Evolutionary conservation across 768 basidiomycete species (phyloP).

Genomic region (Tricholoma saponaceum): DNA sequence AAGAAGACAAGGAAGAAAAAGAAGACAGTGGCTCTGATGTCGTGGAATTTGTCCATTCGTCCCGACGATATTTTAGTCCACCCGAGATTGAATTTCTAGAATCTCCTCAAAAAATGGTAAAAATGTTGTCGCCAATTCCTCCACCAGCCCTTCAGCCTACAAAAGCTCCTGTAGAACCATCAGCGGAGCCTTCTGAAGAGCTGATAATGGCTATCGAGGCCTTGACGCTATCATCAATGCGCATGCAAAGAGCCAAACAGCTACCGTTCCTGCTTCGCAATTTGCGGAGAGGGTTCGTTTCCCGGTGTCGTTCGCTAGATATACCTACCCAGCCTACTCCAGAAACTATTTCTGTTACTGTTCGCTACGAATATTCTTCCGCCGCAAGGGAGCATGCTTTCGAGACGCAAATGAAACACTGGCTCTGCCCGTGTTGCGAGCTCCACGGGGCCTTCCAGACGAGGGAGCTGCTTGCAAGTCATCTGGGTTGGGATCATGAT

Average conservation of each 20-base stretch:
- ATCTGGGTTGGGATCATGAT: constrained; percentile 47
- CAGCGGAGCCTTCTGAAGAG: constrained; percentile 23
- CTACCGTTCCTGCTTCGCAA: constrained; percentile 59
- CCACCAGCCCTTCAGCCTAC: background rate
- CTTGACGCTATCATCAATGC: constrained; percentile 25
- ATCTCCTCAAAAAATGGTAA: constrained; percentile 8
- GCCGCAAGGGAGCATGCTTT: constrained; percentile 14
- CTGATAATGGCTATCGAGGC: constrained; percentile 32
- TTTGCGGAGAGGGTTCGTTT: constrained; percentile 43
- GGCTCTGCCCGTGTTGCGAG: constrained; percentile 55
- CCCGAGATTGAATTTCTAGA: constrained; percentile 16
- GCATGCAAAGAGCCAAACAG: constrained; percentile 32
- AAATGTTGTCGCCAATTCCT: background rate
- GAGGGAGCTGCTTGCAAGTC: constrained; percentile 39
- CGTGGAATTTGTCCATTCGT: constrained; percentile 5
- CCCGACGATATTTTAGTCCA: constrained; percentile 10
- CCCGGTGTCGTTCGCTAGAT: constrained; percentile 32
- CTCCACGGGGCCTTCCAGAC: constrained; percentile 39
- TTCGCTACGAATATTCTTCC: constrained; percentile 14
- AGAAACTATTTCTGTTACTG: background rate
- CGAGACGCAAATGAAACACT: constrained; percentile 27
- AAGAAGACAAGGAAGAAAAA: background rate
- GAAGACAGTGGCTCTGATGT: constrained; percentile 7
- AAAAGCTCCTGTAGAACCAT: background rate
- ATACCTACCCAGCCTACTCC: constrained; percentile 23